Conservation (phyloP, 352 stramenopile species). For the Globisporangium sylvaticum region DNA sequence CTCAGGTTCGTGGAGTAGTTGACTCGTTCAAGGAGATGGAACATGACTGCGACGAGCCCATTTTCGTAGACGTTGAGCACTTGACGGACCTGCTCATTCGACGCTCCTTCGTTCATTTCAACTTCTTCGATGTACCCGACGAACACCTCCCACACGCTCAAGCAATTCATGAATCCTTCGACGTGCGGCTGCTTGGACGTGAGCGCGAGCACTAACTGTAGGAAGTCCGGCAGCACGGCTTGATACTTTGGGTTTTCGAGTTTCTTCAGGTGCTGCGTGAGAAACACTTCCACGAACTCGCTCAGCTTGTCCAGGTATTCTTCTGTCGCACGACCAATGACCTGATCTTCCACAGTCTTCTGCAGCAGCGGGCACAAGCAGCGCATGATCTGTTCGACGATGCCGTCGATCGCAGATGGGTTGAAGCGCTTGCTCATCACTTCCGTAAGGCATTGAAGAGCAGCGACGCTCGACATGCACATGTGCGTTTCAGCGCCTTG, state of each 20-base stretch:
- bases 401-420: slow-evolving; percentile 30
- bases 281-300: slow-evolving; percentile 67
- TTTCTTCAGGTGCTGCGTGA: slow-evolving; percentile 72
- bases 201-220: slow-evolving; percentile 53
- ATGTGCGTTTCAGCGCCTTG: slow-evolving; percentile 24
- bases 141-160: slow-evolving; percentile 82
- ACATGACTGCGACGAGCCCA: slow-evolving; percentile 68
- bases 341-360: slow-evolving; percentile 49
- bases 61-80: slow-evolving; percentile 67
- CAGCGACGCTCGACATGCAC: slow-evolving; percentile 43
- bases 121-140: slow-evolving; percentile 79
- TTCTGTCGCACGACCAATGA: slow-evolving; percentile 42
- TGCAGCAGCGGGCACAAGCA: slow-evolving; percentile 57
- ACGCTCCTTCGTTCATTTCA: slow-evolving; percentile 60
- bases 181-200: slow-evolving; percentile 73
- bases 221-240: slow-evolving; percentile 45
- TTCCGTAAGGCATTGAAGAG: slow-evolving; percentile 57
- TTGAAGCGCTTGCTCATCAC: slow-evolving; percentile 65
- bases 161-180: slow-evolving; percentile 71
- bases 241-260: slow-evolving; percentile 55
- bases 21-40: slow-evolving; percentile 70
- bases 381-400: slow-evolving; percentile 55
- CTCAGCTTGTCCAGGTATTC: slow-evolving; percentile 75
- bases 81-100: slow-evolving; percentile 40
- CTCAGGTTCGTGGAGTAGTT: slow-evolving; percentile 59